phyloP scores from a whole-genome alignment of 1,284 basidiomycete species.

The Cryptococcus sp. region DNA sequence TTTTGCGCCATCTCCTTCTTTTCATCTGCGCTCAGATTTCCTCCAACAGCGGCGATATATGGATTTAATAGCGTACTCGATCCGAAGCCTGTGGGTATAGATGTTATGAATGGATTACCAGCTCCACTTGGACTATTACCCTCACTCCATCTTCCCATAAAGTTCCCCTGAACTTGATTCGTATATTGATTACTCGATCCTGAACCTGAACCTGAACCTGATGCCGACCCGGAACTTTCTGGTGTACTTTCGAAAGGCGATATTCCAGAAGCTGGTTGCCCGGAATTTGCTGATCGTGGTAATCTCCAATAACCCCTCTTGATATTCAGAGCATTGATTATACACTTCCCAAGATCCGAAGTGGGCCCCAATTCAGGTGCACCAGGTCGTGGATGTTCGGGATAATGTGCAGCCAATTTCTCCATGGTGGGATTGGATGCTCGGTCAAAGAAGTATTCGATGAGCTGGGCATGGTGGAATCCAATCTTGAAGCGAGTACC shows the following conservation, averaged over 20 bases:
- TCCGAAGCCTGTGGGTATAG: too few species aligned
- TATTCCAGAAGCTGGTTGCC: constrained; percentile 6
- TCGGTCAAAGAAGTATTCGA: constrained; percentile 45
- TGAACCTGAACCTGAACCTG: too few species aligned
- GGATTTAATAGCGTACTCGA: too few species aligned
- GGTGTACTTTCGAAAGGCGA: constrained; percentile 31
- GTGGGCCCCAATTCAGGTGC: constrained; percentile 29
- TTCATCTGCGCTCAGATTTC: too few species aligned
- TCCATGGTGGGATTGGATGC: constrained; percentile 36
- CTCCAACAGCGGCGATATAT: too few species aligned
- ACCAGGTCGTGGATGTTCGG: constrained; percentile 40
- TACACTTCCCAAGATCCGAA: constrained; percentile 32
- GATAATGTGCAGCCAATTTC: constrained; percentile 40
- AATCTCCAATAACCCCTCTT: constrained; percentile 42
- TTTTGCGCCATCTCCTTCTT: too few species aligned
- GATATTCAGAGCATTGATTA: constrained; percentile 41
- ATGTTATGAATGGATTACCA: too few species aligned
- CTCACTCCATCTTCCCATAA: too few species aligned
- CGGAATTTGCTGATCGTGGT: not conserved
- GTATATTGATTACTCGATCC: too few species aligned
- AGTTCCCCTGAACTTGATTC: too few species aligned
- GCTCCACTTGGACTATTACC: too few species aligned
- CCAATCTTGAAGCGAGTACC: constrained; percentile 41
- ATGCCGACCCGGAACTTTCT: constrained; percentile 9
- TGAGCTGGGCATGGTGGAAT: constrained; percentile 42